These are phyloP conservation scores for Annulohypoxylon stygium DNA, from an alignment of 495 filamentous ascomycete species.

Conservation along the genomic window DNA sequence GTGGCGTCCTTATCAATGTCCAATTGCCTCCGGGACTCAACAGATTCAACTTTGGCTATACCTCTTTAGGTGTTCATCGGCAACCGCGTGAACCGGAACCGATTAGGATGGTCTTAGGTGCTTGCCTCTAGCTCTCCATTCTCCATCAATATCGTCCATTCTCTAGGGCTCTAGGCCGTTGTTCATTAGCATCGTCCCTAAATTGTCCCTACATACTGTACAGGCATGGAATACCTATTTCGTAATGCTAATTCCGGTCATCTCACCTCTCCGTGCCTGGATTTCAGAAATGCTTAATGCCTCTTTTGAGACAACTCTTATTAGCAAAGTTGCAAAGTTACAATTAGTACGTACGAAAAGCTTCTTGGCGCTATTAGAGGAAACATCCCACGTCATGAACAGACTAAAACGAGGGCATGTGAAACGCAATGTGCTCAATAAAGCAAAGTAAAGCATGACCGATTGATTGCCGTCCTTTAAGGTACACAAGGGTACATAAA, in stretches of 20 bases:
- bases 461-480: constrained; percentile 17
- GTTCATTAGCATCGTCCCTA: constrained; percentile 5
- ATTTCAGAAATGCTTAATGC: not conserved
- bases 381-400: constrained; percentile 8
- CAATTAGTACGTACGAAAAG: constrained; percentile 2
- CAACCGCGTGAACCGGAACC: constrained; percentile 47
- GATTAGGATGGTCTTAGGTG: constrained; percentile 30
- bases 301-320: not conserved
- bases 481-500: constrained; percentile 18
- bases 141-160: constrained; percentile 5
- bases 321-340: not conserved
- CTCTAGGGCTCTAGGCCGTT: not conserved
- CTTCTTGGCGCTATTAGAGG: constrained; percentile 6
- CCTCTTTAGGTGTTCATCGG: constrained; percentile 45
- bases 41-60: constrained; percentile 31
- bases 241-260: constrained; percentile 16
- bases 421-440: constrained; percentile 9
- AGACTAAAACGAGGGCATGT: constrained; percentile 8
- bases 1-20: constrained; percentile 37
- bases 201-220: not conserved
- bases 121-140: constrained; percentile 2
- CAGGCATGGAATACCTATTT: not conserved
- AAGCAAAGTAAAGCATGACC: constrained; percentile 2
- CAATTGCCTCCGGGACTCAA: constrained; percentile 41
- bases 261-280: constrained; percentile 4